Evolutionary conservation across 2,329 filamentous ascomycete genomes (phyloP).

Genomic region (Arthrobotrys conoides): DNA sequence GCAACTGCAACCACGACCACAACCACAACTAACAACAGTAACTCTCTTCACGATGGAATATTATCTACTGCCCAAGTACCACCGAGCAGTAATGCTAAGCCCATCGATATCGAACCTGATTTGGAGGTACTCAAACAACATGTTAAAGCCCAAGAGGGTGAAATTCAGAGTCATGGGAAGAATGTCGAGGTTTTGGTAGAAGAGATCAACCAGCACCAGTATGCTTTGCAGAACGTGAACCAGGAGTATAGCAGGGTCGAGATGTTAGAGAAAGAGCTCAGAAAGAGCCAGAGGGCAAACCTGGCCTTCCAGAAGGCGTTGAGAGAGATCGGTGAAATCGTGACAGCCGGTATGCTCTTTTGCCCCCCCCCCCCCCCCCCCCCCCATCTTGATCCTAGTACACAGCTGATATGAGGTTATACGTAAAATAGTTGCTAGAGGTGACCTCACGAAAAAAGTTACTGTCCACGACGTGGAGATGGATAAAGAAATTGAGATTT

Average conservation of each 20-base stretch:
- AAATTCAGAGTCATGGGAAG: conserved; percentile 71
- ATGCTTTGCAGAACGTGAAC: conserved; percentile 87
- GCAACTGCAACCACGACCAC: conserved; percentile 16
- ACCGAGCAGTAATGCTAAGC: conserved; percentile 30
- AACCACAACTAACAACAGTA: neutral
- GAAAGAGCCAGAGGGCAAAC: conserved; percentile 98
- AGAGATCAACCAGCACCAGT: conserved; percentile 87
- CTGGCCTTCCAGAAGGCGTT: conserved; percentile 98
- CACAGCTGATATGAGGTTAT: neutral
- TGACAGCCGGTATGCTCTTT: conserved; percentile 75
- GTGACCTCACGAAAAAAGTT: conserved; percentile 96
- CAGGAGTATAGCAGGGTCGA: conserved; percentile 91
- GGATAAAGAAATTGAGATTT: conserved; percentile 97
- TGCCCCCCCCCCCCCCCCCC: no score
- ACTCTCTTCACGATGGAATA: conserved; percentile 39
- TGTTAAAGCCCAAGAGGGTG: conserved; percentile 64
- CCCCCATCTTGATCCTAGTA: neutral
- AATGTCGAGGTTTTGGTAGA: conserved; percentile 95
- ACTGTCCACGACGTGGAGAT: conserved; percentile 95
- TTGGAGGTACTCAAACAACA: conserved; percentile 64
- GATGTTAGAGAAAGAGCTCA: conserved; percentile 89
- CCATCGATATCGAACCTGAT: conserved; percentile 58
- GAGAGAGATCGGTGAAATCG: conserved; percentile 95
- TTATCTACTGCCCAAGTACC: conserved; percentile 31
- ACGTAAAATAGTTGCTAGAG: conserved; percentile 79